Conservation (phyloP, 805 yeast genomes). For the Maudiozyma barnettii region DNA sequence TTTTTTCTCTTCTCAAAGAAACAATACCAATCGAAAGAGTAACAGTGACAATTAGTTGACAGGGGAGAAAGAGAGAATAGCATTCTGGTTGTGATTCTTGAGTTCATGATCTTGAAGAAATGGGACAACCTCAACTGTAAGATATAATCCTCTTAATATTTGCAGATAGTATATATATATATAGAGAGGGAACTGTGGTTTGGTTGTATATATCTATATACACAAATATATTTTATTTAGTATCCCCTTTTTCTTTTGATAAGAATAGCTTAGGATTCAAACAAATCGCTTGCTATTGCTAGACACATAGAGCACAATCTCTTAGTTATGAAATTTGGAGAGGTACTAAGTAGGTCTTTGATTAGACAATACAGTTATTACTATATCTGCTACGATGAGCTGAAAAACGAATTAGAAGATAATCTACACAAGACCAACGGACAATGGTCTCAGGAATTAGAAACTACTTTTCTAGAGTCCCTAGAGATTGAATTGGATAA, state of each 20-base stretch:
- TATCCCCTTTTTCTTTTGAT: no score
- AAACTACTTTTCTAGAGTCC: conserved; percentile 66
- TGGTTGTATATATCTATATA: no score
- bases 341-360: conserved; percentile 78
- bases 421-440: conserved; percentile 45
- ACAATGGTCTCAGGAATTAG: conserved; percentile 68
- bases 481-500: conserved; percentile 84
- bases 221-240: no score
- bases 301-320: neutral
- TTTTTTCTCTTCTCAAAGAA: neutral
- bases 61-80: no score
- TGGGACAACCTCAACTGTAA: no score
- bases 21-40: neutral
- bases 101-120: no score
- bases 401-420: conserved; percentile 70
- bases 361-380: conserved; percentile 86
- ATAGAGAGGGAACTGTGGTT: no score
- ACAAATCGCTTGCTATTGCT: no score
- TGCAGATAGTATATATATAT: no score
- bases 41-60: neutral
- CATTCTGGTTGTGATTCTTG: no score
- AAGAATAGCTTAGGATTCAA: no score
- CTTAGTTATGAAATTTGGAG: conserved; percentile 79
- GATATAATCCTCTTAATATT: no score
- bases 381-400: conserved; percentile 84